A percentile compares a stretch with the other conserved stretches of the same genome.
Conservation (phyloP, 2,329 filamentous ascomycete species). For the Botrytis cinerea region DNA sequence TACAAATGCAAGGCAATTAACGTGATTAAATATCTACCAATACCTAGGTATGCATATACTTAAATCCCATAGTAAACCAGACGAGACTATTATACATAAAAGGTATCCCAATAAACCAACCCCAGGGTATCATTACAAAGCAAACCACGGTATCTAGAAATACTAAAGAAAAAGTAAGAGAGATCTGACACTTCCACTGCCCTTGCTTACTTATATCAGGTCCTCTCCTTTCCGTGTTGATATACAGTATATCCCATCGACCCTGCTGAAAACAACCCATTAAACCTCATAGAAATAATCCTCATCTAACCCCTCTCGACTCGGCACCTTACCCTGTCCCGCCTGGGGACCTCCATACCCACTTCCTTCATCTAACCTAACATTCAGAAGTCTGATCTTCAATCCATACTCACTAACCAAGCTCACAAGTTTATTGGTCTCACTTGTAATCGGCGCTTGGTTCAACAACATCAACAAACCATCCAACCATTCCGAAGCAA, state of each 20-base stretch:
- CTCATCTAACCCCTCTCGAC: slow-evolving; percentile 81
- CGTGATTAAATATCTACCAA: background rate
- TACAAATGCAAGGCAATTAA: background rate
- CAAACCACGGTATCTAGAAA: background rate
- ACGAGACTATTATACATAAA: background rate
- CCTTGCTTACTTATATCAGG: background rate
- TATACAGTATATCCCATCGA: background rate
- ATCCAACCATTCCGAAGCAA: slow-evolving; percentile 96
- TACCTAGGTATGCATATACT: background rate
- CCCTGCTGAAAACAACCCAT: background rate
- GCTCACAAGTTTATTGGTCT: slow-evolving; percentile 86
- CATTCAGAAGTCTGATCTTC: slow-evolving; percentile 89
- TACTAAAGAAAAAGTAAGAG: background rate
- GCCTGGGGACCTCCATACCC: slow-evolving; percentile 63
- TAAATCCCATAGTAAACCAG: background rate
- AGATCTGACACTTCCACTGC: background rate
- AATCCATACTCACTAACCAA: slow-evolving; percentile 88
- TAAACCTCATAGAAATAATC: slow-evolving; percentile 78
- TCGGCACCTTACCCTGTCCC: slow-evolving; percentile 70
- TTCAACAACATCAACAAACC: slow-evolving; percentile 92
- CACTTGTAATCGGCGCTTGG: slow-evolving; percentile 93
- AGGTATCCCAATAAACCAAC: slow-evolving; percentile 6
- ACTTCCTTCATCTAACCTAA: slow-evolving; percentile 77
- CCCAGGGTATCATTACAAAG: slow-evolving; percentile 22
- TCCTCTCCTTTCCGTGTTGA: background rate